Evolutionary conservation across 306 rosid species (phyloP), one percentile per base, ranked within the genome.

Genomic region (Vigna radiata): DNA sequence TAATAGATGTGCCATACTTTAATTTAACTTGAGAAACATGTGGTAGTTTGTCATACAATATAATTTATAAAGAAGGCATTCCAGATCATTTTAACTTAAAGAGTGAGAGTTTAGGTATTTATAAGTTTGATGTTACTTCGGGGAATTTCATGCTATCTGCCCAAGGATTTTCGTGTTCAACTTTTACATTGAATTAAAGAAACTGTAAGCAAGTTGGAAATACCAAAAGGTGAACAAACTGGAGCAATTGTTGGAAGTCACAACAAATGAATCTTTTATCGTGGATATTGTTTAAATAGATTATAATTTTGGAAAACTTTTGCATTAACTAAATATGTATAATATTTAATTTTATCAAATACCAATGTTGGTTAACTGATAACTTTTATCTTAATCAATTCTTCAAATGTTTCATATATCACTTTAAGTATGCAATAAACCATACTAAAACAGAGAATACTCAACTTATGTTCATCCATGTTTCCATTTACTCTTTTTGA

Each of bases 1-100:
- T 75, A 83, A 86, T 55, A 88, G 94, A 77, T 92, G 96, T 79
- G 64, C 88, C 80, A 88, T 93, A 72, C 89, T 91, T 37, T 93
- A 80, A 83, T 62, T 21, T 13, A 55, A 56, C 73, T 60, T 10
- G 4, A 41, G 8, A 63, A 64, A n/a, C 63, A 29, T 49, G 60
- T n/a, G 16, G 46, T 55, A 43, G 50, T 70, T 69, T 27, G 78
- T 39, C 77, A 52, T 84, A 29, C 33, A 61, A 31, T 52, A 43
- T 43, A 47, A 27, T 33, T 53, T 77, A 58, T 29, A 6, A 61
- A 70, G 79, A 46, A 72, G 79, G 59, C 76, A 58, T 56, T 70
- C n/a, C 76, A 31, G 63, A 41, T 63, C 69, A 74, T 27, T 74
- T 4, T 9, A 69, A 11, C 16, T 63, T 47, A 16, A 12, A 50